Base-by-base conservation (phyloP, 2,329 filamentous ascomycete species). In the Lachnellula occidentalis region DNA sequence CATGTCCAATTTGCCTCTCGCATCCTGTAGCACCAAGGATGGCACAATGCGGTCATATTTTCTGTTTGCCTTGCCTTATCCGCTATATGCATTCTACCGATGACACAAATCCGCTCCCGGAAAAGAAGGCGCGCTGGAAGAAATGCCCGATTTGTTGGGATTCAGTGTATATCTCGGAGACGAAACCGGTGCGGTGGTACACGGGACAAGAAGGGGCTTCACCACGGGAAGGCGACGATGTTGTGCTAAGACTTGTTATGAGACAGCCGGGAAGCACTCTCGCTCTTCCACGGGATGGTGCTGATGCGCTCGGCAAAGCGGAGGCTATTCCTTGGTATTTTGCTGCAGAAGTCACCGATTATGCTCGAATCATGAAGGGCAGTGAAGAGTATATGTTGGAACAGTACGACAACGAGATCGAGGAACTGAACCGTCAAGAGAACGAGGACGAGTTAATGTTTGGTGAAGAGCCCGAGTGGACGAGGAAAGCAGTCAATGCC, bases 81-180 rank as follows among this genome's bases (percentile, higher is more conserved):
- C 87, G 94, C 48, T 99, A 95, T 70, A 96, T 99, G 90, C 89
- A 95, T 64, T 88, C 91, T 7, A 83, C 80, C 22, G 86, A 88
- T n/a, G 86, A 88, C 34, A 72, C 74, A 8, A 79, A 78, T 55
- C 75, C 81, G 9, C 61, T 75, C 2, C 78, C 79, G 0, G 85
- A 86, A 58, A 92, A 86, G 72, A 86, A 82, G 64, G 77, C 87
- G 31, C 80, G 87, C 52, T 96, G 90, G 82, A 95, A 95, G 74
- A 96, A 95, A 69, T 99, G 94, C 64, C 92, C 94, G 0, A 92
- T 99, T 34, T 99, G 94, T 70, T 94, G 90, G 74, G 94, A 99
- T 70, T 85, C 82, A 47, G 83, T 99, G n/a, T 95, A 94, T 68
- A 79, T 92, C n/a, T 87, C 89, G 8, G 94, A 99, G 60, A 90